Base-by-base conservation (phyloP, 1,284 basidiomycete species). In the Cystobasidium sp. region DNA sequence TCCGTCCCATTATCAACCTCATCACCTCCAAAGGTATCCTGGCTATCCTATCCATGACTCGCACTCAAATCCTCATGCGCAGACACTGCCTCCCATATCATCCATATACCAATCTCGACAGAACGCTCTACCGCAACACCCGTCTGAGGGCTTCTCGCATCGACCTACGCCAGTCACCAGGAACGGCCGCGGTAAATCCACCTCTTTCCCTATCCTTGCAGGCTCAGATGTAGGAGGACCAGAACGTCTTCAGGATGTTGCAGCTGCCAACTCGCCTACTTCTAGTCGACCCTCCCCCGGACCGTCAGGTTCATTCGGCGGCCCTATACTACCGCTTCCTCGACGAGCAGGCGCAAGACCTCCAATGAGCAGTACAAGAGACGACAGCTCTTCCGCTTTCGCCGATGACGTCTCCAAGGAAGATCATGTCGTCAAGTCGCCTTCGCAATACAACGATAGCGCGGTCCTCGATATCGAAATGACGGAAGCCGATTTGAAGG, bases 361-460 rank as follows among this genome's bases (percentile, higher is more conserved):
- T 10, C 64, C 64, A 12, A 31, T 66, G 41, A 66, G 64, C n/a
- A 66, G 64, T 31, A 53, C 64, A 6, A 22, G 64, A 16, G 64
- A 47, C 43, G 64, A 66, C 3, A 18, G 9, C 24, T 47, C 47
- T 65, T 37, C 37, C 14, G 31, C 46, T 10, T 22, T 44, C 14
- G 16, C 55, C 14, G 37, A 39, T 16, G 24, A 24, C 44, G 20
- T 24, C 31, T 14, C 20, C 37, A n/a, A 20, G 20, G 61, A 41
- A 1, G 43, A 7, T 1, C 43, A 49, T 6, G 31, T 49, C 9
- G 39, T 41, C 12, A 41, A n/a, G 39, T 59, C 56, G 43, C 56
- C 56, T 24, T 63, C 61, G 6, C 37, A 14, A 6, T 24, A 47
- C 22, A 14, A 63, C 43, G 61, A 63, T 63, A 44, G 22, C 4